Conservation (phyloP, 1,139 yeast species). For the Candida sojae region DNA sequence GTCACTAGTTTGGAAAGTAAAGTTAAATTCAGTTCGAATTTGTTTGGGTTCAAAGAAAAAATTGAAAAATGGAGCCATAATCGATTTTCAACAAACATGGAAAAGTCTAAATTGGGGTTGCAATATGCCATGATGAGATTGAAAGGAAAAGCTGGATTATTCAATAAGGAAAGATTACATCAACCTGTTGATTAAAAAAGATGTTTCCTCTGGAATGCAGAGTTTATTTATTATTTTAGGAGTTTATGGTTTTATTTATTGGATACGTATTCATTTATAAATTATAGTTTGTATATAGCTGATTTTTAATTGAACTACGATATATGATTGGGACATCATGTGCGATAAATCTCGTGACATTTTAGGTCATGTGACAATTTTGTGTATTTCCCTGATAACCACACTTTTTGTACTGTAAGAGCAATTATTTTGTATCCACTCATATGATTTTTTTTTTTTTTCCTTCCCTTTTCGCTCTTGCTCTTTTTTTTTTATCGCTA, state of each 20-base stretch:
- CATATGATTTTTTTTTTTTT: background rate
- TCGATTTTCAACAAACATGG: slow-evolving; percentile 67
- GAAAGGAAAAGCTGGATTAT: slow-evolving; percentile 19
- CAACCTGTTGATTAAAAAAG: background rate
- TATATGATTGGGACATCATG: background rate
- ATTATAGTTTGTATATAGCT: background rate
- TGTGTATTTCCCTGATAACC: slow-evolving; percentile 1
- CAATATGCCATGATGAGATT: slow-evolving; percentile 69
- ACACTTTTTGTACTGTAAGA: background rate
- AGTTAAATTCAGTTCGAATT: slow-evolving; percentile 76
- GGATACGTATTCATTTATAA: background rate
- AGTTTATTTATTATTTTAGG: background rate
- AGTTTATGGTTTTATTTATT: background rate
- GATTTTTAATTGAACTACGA: background rate
- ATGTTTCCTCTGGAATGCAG: background rate
- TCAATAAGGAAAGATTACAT: slow-evolving; percentile 1
- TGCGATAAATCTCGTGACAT: background rate
- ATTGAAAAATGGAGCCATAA: slow-evolving; percentile 84
- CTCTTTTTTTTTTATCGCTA: background rate
- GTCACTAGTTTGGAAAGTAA: slow-evolving; percentile 38
- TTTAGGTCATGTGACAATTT: background rate
- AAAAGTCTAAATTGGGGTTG: slow-evolving; percentile 72
- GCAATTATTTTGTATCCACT: background rate
- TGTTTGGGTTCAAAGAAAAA: slow-evolving; percentile 65
- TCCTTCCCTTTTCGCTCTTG: background rate